Percentiles rank a stretch among this genome's conserved stretches.
Conservation (phyloP, 2,329 filamentous ascomycete genomes). For the Epichloe brachyelytri region DNA sequence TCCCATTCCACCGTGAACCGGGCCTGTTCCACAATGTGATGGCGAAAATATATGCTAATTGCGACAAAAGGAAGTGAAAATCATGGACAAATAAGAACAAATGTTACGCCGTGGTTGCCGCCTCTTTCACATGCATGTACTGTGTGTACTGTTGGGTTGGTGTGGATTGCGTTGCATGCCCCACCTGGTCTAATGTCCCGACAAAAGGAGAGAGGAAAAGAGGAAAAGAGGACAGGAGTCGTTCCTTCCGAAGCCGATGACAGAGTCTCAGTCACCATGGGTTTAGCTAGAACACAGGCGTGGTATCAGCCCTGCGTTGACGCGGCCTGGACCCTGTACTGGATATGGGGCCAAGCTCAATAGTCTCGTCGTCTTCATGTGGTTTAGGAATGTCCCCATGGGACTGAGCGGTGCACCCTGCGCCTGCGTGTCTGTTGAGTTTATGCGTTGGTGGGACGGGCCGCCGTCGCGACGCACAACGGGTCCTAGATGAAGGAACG, state of each 20-base stretch:
- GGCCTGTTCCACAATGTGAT: too few relatives aligned
- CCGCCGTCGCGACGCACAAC: conserved; percentile 18
- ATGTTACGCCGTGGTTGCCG: neutral
- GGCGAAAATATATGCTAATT: too few relatives aligned
- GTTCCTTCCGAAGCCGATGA: neutral
- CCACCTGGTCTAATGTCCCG: neutral
- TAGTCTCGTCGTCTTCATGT: conserved; percentile 14
- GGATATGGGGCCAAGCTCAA: conserved; percentile 14
- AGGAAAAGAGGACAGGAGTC: neutral
- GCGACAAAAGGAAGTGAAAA: too few relatives aligned
- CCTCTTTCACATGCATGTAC: neutral
- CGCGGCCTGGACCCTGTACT: conserved; percentile 13
- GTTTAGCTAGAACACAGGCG: conserved; percentile 12
- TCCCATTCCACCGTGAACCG: too few relatives aligned
- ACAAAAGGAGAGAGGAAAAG: neutral
- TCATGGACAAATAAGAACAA: too few relatives aligned
- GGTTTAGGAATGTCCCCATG: conserved; percentile 14
- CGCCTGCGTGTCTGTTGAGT: conserved; percentile 14
- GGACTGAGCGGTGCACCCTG: conserved; percentile 6
- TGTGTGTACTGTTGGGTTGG: too few relatives aligned
- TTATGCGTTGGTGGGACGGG: conserved; percentile 13
- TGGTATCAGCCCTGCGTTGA: conserved; percentile 16
- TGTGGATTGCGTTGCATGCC: too few relatives aligned
- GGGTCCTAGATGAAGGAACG: conserved; percentile 37
- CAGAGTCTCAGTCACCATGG: conserved; percentile 4